phyloP scores from a whole-genome alignment of 805 yeast species.

The Saccharomycopsis malanga region DNA sequence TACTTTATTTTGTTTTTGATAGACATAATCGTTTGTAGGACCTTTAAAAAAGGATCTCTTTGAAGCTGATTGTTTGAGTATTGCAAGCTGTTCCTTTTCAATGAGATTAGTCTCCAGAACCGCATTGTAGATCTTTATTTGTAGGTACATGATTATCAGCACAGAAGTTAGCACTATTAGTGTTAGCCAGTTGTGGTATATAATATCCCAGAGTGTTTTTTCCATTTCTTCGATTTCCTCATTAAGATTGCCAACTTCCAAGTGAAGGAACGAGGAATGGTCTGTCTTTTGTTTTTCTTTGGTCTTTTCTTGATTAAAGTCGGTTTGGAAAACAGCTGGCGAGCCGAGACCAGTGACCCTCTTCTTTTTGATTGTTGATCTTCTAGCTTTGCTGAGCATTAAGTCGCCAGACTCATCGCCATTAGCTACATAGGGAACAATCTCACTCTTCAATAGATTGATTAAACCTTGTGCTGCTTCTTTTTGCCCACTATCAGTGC shows the following conservation, averaged over 20 bases:
- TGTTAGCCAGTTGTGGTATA: slow-evolving; percentile 7
- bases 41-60: background rate
- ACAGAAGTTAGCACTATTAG: slow-evolving; percentile 1
- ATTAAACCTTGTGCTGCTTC: slow-evolving; percentile 49
- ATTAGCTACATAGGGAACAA: background rate
- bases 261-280: background rate
- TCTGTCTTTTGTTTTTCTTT: background rate
- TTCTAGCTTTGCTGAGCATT: background rate
- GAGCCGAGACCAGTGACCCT: slow-evolving; percentile 13
- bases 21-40: too few species aligned
- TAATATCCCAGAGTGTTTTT: slow-evolving; percentile 19
- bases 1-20: too few species aligned
- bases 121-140: slow-evolving; percentile 3
- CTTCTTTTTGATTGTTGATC: background rate
- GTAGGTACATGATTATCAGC: slow-evolving; percentile 2
- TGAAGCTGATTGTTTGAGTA: background rate
- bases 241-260: background rate
- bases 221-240: slow-evolving; percentile 20
- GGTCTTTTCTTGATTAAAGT: background rate
- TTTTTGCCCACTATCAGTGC: slow-evolving; percentile 73
- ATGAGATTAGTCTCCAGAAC: slow-evolving; percentile 7
- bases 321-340: slow-evolving; percentile 14
- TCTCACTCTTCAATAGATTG: slow-evolving; percentile 28
- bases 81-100: slow-evolving; percentile 2
- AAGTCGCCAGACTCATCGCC: background rate